A percentile compares a stretch with the other conserved stretches of the same genome.
Conservation (phyloP, 805 yeast genomes). For the Candida quercuum region DNA sequence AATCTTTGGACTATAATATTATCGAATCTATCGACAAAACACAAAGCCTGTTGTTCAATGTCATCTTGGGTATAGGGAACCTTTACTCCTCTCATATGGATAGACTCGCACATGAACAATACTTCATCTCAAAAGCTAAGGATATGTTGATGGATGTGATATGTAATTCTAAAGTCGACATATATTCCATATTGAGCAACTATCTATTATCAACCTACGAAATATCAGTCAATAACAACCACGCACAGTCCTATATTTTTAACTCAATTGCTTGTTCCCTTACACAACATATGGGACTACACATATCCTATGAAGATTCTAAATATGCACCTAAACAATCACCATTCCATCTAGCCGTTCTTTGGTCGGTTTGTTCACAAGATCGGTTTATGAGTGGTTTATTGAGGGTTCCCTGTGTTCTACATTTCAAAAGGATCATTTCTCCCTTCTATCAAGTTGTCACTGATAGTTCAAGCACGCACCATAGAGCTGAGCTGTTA, state of each 20-base stretch:
- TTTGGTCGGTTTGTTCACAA: conserved; percentile 28
- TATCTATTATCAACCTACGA: conserved; percentile 27
- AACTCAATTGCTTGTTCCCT: conserved; percentile 27
- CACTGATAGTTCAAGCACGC: conserved; percentile 5
- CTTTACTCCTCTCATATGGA: conserved; percentile 17
- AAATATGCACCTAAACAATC: conserved; percentile 10
- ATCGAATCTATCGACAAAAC: conserved; percentile 14
- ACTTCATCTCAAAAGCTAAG: conserved; percentile 24
- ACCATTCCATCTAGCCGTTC: conserved; percentile 15
- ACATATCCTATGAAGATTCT: not conserved
- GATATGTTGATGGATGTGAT: conserved; percentile 17
- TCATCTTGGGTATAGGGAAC: conserved; percentile 23
- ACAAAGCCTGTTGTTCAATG: conserved; percentile 21
- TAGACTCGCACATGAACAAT: conserved; percentile 5
- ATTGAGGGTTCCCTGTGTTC: conserved; percentile 27
- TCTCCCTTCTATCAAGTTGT: conserved; percentile 25
- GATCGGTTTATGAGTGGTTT: conserved; percentile 27
- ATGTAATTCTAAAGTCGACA: conserved; percentile 15
- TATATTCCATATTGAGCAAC: conserved; percentile 21
- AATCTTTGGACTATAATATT: conserved; percentile 15
- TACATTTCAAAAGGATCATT: conserved; percentile 29
- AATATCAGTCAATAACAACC: conserved; percentile 25
- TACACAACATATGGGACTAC: conserved; percentile 25
- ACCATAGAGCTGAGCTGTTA: conserved; percentile 19
- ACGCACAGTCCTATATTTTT: conserved; percentile 26